A percentile compares a stretch with the other conserved stretches of the same genome.
These are phyloP conservation scores for Pisolithus microcarpus DNA, from an alignment of 768 basidiomycete genomes.

Conservation along the genomic window DNA sequence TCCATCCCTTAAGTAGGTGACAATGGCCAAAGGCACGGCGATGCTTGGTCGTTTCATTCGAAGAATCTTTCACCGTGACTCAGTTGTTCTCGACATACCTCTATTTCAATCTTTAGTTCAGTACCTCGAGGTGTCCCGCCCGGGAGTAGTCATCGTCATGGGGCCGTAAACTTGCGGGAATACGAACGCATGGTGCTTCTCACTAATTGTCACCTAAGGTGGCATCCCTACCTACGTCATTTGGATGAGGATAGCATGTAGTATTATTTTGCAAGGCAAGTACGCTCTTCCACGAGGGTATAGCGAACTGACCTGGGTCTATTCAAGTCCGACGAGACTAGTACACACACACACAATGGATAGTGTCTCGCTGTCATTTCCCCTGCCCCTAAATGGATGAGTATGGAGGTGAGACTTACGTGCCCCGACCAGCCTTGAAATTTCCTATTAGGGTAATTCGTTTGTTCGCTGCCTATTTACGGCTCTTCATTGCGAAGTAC, in stretches of 20 bases:
- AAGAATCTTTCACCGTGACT: neutral
- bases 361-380: constrained; percentile 18
- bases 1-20: constrained; percentile 26
- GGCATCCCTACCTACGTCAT: constrained; percentile 14
- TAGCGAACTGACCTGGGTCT: constrained; percentile 12
- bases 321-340: constrained; percentile 6
- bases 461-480: constrained; percentile 31
- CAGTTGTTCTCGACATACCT: neutral
- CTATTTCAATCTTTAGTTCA: constrained; percentile 7
- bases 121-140: constrained; percentile 5
- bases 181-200: constrained; percentile 3
- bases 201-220: constrained; percentile 12
- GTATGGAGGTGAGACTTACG: constrained; percentile 27
- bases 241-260: constrained; percentile 7
- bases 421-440: constrained; percentile 30
- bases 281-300: constrained; percentile 13
- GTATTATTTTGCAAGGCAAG: constrained; percentile 11
- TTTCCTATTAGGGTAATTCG: constrained; percentile 30
- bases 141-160: too few species aligned
- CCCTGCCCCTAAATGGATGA: constrained; percentile 25
- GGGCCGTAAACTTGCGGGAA: constrained; percentile 7
- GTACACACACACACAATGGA: constrained; percentile 17
- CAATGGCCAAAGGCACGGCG: constrained; percentile 20
- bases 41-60: constrained; percentile 5
- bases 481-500: constrained; percentile 19